A percentile compares a stretch with the other conserved stretches of the same genome.
Conservation (phyloP, 768 basidiomycete genomes). For the Termitomyces sp. region DNA sequence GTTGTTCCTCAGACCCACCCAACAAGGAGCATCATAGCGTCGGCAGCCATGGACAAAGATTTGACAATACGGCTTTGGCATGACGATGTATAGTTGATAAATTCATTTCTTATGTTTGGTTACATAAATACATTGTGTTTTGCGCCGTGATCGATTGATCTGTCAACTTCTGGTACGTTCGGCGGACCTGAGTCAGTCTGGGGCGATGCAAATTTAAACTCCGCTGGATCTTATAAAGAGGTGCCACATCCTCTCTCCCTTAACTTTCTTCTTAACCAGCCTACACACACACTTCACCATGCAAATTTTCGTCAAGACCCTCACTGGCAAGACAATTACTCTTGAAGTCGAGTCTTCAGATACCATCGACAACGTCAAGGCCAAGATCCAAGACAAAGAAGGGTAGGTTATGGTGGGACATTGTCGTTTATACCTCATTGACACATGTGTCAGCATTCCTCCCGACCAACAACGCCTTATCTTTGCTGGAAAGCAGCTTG, state of each 20-base stretch:
- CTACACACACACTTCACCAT: constrained; percentile 24
- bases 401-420: constrained; percentile 41
- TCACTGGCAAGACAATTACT: constrained; percentile 77
- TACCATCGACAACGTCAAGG: constrained; percentile 70
- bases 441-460: constrained; percentile 45
- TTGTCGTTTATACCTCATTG: constrained; percentile 2
- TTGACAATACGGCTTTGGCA: constrained; percentile 81
- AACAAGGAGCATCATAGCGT: constrained; percentile 68
- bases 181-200: constrained; percentile 9
- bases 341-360: constrained; percentile 71
- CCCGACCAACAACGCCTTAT: constrained; percentile 79
- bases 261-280: neutral
- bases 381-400: constrained; percentile 90
- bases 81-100: constrained; percentile 34
- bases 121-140: too few relatives aligned
- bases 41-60: constrained; percentile 89
- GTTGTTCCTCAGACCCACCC: constrained; percentile 67
- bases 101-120: too few relatives aligned
- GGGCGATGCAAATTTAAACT: constrained; percentile 35
- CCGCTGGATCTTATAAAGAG: constrained; percentile 31
- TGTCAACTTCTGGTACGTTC: constrained; percentile 46
- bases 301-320: constrained; percentile 51
- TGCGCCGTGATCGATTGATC: neutral
- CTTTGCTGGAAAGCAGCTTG: constrained; percentile 82
- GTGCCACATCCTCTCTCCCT: neutral